phyloP scores from a whole-genome alignment of 2,329 filamentous ascomycete species.

The Penicillium sp. region DNA sequence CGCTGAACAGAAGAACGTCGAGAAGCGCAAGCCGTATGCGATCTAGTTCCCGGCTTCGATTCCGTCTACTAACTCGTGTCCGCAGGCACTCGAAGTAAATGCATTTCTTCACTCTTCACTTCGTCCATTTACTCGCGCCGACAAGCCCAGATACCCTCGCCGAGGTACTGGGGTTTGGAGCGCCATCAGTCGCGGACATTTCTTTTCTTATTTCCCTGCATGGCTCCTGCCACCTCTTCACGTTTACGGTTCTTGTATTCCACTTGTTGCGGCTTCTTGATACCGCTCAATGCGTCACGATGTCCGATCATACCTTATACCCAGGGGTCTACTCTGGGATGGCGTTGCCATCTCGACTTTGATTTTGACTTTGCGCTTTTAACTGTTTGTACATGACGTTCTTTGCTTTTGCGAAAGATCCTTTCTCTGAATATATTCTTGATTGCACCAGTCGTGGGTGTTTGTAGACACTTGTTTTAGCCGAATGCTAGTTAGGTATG shows the following conservation, averaged over 20 bases:
- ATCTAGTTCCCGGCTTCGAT: neutral
- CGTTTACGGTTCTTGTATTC: neutral
- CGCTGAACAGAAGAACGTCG: conserved; percentile 16
- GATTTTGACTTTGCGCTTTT: neutral
- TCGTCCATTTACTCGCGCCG: neutral
- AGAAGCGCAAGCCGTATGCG: conserved; percentile 30
- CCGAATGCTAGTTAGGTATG: neutral
- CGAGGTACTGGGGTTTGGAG: neutral
- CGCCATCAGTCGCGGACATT: neutral
- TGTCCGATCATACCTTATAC: conserved; percentile 15
- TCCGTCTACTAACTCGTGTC: neutral
- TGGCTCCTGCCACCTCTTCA: neutral
- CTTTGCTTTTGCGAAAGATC: neutral
- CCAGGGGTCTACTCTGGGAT: conserved; percentile 1
- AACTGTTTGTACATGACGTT: neutral
- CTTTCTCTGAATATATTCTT: neutral
- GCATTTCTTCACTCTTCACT: neutral
- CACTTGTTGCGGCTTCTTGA: neutral
- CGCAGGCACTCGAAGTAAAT: conserved; percentile 12
- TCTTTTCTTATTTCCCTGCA: neutral
- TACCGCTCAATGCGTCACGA: conserved; percentile 10
- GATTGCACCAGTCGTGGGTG: neutral
- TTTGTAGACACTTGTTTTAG: neutral
- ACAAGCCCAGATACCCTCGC: neutral
- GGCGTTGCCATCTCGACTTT: neutral